Evolutionary conservation across 1,284 basidiomycete species (phyloP), one percentile per base, ranked within the genome.

Genomic region (Naganishia liquefaciens): DNA sequence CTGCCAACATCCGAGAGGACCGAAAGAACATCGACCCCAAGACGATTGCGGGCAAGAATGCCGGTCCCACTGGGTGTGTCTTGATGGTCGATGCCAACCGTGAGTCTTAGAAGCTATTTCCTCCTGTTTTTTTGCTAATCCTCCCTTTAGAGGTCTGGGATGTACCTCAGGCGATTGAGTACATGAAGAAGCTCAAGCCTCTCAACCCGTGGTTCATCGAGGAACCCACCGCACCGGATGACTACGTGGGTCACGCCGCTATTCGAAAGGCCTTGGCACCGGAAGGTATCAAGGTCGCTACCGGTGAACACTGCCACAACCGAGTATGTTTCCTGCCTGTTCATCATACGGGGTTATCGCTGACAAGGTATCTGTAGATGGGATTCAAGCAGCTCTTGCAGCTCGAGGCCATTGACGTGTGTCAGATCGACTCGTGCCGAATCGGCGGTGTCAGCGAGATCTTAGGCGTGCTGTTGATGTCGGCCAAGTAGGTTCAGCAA

Each of bases 191-290:
- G 68, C 83, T 97, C 42, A 84, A 85, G 71, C 85, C 86, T 64
- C 86, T 94, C 77, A 90, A 88, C 74, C 93, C 93, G n/a, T 97
- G 93, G 94, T 96, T 94, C 81, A 95, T 95, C 72, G 93, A 96
- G 75, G 93, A 95, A 77, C 93, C 93, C 0, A 95, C 93, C 0
- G 92, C 93, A 0, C 93, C 90, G 2, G 93, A 95, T 74, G 93
- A 95, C 85, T 68, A 77, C 73, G 75, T 81, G 68, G 89, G 82
- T 23, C 82, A 83, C 70, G 81, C 82, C n/a, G 75, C 76, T 4
- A 83, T 83, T 68, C 78, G 82, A 63, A 80, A 79, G 67, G 80
- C 76, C 3, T 83, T 95, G 67, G 88, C 88, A 76, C 89, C 88
- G 13, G 80, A 89, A 74, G 88, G 88, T 1, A 93, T 97, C 69